Evolutionary conservation across 345 rosid genomes (phyloP).

Genomic region (Heritiera fomes): DNA sequence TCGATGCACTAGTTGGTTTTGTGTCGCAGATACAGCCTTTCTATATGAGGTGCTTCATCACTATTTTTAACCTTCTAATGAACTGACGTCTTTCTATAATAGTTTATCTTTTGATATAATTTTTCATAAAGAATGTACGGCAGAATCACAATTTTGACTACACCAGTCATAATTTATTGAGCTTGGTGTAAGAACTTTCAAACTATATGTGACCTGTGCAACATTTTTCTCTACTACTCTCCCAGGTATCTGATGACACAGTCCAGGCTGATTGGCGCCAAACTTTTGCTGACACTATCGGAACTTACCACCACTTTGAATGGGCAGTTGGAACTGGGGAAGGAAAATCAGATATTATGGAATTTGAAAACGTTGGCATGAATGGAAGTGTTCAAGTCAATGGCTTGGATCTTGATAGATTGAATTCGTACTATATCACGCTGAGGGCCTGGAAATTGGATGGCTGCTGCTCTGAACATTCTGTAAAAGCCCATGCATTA

Average conservation of each 20-base stretch:
- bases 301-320: constrained; percentile 81
- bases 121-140: not conserved
- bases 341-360: constrained; percentile 85
- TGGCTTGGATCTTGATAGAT: constrained; percentile 71
- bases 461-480: constrained; percentile 76
- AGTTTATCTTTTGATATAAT: constrained; percentile 1
- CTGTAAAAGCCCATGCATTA: constrained; percentile 88
- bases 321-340: constrained; percentile 96
- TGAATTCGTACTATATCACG: constrained; percentile 74
- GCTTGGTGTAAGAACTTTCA: constrained; percentile 15
- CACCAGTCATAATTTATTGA: not conserved
- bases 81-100: not conserved
- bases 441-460: constrained; percentile 79
- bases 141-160: not conserved
- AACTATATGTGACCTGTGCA: constrained; percentile 5
- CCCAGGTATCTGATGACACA: constrained; percentile 75
- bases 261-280: constrained; percentile 88
- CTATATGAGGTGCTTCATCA: constrained; percentile 69
- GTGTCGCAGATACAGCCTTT: constrained; percentile 83
- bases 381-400: constrained; percentile 56
- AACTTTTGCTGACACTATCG: constrained; percentile 69
- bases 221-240: constrained; percentile 25
- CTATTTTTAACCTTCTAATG: constrained; percentile 14
- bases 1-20: constrained; percentile 87
- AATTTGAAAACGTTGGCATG: constrained; percentile 79